Evolutionary conservation across 129 eudicot genomes (phyloP).

Genomic region (Erigeron canadensis): DNA sequence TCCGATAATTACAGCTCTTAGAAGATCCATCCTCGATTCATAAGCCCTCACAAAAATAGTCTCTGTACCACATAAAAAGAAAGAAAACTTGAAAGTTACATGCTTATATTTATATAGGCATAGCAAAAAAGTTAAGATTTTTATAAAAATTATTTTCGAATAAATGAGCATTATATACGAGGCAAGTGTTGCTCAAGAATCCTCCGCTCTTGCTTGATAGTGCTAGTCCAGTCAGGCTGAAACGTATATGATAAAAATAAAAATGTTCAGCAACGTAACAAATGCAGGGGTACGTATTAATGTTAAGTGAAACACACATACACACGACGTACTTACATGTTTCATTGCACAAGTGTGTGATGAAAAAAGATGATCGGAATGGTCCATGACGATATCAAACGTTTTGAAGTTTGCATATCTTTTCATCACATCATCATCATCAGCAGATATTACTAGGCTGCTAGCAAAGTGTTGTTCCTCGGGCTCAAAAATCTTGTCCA

Average conservation of each 20-base stretch:
- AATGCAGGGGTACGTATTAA: background rate
- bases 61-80: background rate
- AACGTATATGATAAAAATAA: no score
- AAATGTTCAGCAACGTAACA: background rate
- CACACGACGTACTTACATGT: background rate
- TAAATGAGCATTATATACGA: background rate
- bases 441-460: background rate
- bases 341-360: background rate
- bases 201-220: background rate
- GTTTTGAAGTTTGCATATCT: background rate
- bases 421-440: background rate
- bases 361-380: background rate
- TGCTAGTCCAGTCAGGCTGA: background rate
- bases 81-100: background rate
- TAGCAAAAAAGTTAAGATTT: background rate
- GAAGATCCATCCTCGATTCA: background rate
- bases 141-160: background rate
- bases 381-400: background rate
- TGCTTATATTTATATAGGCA: background rate
- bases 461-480: background rate
- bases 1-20: background rate
- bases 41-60: background rate
- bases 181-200: background rate
- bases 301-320: background rate
- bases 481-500: background rate